A percentile compares a stretch with the other conserved stretches of the same genome.
phyloP scores from a whole-genome alignment of 2,329 filamentous ascomycete genomes.

The Penicillium crustosum region DNA sequence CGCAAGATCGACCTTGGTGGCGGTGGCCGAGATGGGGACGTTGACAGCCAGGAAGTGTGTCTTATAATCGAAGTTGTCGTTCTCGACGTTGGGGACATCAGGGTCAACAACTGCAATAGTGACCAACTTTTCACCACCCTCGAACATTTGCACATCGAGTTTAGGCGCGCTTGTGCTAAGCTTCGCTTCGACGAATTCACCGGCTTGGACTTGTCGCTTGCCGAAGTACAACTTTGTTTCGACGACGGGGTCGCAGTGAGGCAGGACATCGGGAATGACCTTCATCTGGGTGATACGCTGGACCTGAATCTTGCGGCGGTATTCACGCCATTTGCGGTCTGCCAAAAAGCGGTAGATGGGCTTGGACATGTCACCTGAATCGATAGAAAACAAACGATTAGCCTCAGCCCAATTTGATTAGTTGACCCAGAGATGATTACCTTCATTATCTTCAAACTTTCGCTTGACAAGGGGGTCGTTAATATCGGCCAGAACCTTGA shows the following conservation, averaged over 20 bases:
- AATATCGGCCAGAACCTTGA: constrained; percentile 90
- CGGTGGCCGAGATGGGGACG: constrained; percentile 62
- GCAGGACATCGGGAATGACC: constrained; percentile 83
- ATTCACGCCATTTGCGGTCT: constrained; percentile 80
- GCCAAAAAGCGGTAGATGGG: constrained; percentile 92
- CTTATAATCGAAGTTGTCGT: constrained; percentile 73
- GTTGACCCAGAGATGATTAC: constrained; percentile 50
- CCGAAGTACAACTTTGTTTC: constrained; percentile 83
- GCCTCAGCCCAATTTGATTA: constrained; percentile 1
- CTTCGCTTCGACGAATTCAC: constrained; percentile 72
- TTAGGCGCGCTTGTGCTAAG: constrained; percentile 72
- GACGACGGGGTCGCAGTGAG: constrained; percentile 71
- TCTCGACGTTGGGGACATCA: constrained; percentile 78
- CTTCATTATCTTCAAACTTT: constrained; percentile 85
- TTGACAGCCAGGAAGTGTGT: constrained; percentile 86
- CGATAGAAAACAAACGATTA: constrained; percentile 19
- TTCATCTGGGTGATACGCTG: constrained; percentile 86
- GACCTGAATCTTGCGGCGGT: constrained; percentile 73
- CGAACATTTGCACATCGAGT: constrained; percentile 81
- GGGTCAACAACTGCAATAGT: constrained; percentile 84
- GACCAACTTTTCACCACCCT: constrained; percentile 75
- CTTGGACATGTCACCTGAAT: constrained; percentile 85
- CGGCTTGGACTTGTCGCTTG: constrained; percentile 67
- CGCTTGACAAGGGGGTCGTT: constrained; percentile 94
- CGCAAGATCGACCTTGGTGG: constrained; percentile 64